These are phyloP conservation scores for Neovahlkampfia damariscottae DNA, from an alignment of 78 protist genomes.

Conservation along the genomic window DNA sequence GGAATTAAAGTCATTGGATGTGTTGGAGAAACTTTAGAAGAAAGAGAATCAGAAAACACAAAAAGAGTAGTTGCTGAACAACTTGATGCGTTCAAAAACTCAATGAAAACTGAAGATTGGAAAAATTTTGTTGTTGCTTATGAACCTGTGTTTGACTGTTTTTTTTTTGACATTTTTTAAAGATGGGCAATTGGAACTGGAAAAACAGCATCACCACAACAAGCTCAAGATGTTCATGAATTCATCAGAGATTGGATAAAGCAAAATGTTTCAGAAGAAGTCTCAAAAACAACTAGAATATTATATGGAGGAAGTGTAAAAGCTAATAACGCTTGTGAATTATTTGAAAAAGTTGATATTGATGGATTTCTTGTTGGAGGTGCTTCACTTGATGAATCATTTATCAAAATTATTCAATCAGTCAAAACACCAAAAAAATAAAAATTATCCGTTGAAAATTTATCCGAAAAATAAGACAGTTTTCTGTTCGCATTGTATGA, in stretches of 20 bases:
- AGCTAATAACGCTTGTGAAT: slow-evolving; percentile 51
- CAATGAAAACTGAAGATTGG: slow-evolving; percentile 48
- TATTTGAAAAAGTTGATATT: slow-evolving; percentile 53
- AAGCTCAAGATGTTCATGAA: slow-evolving; percentile 71
- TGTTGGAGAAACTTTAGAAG: slow-evolving; percentile 89
- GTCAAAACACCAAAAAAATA: no score
- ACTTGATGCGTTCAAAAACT: slow-evolving; percentile 29
- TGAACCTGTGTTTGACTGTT: slow-evolving; percentile 98
- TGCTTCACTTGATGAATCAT: slow-evolving; percentile 83
- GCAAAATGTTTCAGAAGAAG: slow-evolving; percentile 33
- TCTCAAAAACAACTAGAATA: slow-evolving; percentile 64
- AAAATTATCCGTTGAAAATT: no score
- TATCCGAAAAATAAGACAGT: no score
- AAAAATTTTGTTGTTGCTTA: slow-evolving; percentile 76
- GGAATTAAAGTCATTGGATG: slow-evolving; percentile 84
- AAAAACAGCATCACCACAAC: slow-evolving; percentile 83
- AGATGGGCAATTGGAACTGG: slow-evolving; percentile 99
- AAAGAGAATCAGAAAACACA: slow-evolving; percentile 71
- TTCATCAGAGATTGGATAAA: slow-evolving; percentile 53
- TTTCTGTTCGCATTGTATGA: no score
- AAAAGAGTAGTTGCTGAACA: slow-evolving; percentile 39
- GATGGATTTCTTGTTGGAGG: slow-evolving; percentile 99
- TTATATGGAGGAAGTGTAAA: slow-evolving; percentile 95
- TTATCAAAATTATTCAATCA: slow-evolving; percentile 58
- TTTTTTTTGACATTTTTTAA: no score